These are phyloP conservation scores for Erysimum cheiri DNA, from an alignment of 441 rosid species.

Conservation along the genomic window DNA sequence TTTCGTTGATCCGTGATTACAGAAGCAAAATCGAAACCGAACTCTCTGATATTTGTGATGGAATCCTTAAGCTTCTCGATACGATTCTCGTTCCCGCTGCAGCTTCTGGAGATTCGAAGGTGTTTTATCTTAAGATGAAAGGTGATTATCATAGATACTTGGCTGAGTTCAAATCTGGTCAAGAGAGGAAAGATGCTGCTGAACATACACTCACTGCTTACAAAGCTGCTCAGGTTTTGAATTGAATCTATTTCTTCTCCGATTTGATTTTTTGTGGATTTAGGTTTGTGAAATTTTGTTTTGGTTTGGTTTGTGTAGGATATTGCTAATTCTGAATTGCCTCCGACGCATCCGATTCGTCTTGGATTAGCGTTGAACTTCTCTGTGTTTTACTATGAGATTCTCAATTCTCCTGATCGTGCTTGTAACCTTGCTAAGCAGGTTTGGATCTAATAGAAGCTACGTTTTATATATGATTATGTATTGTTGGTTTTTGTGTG, in stretches of 20 bases:
- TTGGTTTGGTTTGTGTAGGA: constrained; percentile 45
- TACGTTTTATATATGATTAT: not conserved
- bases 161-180: constrained; percentile 70
- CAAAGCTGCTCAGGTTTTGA: constrained; percentile 67
- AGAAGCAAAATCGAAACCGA: constrained; percentile 69
- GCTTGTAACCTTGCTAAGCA: constrained; percentile 77
- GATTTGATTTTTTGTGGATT: not conserved
- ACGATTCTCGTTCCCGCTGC: constrained; percentile 60
- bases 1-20: constrained; percentile 65
- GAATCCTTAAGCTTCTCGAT: constrained; percentile 67
- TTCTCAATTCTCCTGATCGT: constrained; percentile 73
- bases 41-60: constrained; percentile 63
- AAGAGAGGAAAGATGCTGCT: constrained; percentile 73
- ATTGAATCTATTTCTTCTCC: not conserved
- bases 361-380: constrained; percentile 74
- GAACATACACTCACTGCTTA: constrained; percentile 72
- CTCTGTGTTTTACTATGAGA: constrained; percentile 77
- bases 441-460: constrained; percentile 38
- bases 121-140: constrained; percentile 73
- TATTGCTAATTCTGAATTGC: constrained; percentile 60
- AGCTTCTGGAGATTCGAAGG: constrained; percentile 67
- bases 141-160: constrained; percentile 71
- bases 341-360: constrained; percentile 76
- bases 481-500: not conserved
- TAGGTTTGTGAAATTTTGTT: not conserved